Base-by-base conservation (phyloP, 352 stramenopile species). In the Globisporangium paroecandrum region DNA sequence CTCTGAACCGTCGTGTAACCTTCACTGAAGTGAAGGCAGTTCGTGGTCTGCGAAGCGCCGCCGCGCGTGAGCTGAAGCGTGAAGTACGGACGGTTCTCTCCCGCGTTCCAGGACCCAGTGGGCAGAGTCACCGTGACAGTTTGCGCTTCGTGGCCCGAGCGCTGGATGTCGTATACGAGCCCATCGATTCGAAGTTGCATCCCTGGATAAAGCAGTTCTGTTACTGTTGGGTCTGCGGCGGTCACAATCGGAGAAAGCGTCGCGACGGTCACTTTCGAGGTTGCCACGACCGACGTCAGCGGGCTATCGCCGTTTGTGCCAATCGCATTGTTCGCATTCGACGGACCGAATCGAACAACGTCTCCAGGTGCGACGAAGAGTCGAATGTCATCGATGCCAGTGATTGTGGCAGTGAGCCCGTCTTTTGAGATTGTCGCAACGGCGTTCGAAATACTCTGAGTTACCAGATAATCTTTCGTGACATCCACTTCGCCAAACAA, bases 121-220 rank as follows among this genome's bases (percentile, higher is more conserved):
- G 75, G 77, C 5, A 83, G 71, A 1, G 77, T 77, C 12, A 82
- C 77, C 0, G 78, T 77, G 6, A 95, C 43, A 0, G 74, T 93
- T 63, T 99, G 95, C 13, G 98, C 77, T 73, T 98, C 96, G 34
- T 91, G 77, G 7, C 96, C 94, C 4, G 94, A 97, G 29, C 85
- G 89, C 46, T 89, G 71, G 0, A 99, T 76, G 0, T 77, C 76
- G 69, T 98, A 98, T 4, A 74, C 76, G 27, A 96, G 78, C 0
- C 89, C 94, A 66, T 94, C 91, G 38, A 99, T 85, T 9, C 94
- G 88, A 7, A 99, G 65, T 27, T 82, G 77, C 79, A 97, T 93
- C 32, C 80, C 85, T 34, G 91, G 83, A 65, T 79, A 94, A 2
- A 98, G 65, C 51, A 85, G 38, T 55, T 73, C 83, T 22, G 80